Evolutionary conservation across 495 filamentous ascomycete genomes (phyloP).

Genomic region (Halenospora varia): DNA sequence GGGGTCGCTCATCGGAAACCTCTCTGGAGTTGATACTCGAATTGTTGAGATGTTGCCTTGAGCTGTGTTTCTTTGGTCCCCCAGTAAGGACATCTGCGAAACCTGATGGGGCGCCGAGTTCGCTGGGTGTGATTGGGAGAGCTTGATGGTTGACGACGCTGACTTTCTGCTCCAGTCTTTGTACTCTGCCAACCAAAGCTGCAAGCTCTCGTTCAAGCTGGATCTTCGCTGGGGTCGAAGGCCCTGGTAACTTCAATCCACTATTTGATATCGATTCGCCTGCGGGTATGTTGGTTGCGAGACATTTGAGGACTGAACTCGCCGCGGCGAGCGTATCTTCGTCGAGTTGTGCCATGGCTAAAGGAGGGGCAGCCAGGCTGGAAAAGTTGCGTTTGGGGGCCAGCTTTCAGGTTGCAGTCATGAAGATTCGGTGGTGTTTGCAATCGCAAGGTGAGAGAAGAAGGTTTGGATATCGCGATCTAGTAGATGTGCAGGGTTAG

Average conservation of each 20-base stretch:
- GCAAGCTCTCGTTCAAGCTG: conserved; percentile 68
- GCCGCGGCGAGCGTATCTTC: conserved; percentile 51
- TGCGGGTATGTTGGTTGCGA: conserved; percentile 50
- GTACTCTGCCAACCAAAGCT: conserved; percentile 61
- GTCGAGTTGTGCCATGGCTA: background rate
- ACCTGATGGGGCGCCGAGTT: conserved; percentile 47
- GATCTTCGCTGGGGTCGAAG: conserved; percentile 56
- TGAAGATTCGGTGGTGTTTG: background rate
- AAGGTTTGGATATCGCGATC: too few species aligned
- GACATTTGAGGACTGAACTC: conserved; percentile 55
- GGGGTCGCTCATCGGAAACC: conserved; percentile 34
- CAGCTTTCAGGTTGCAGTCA: background rate
- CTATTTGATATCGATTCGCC: conserved; percentile 5
- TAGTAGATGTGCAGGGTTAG: too few species aligned
- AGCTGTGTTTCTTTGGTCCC: conserved; percentile 2
- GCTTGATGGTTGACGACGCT: conserved; percentile 45
- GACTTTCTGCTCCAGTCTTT: conserved; percentile 64
- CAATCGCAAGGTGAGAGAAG: background rate
- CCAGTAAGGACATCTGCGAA: conserved; percentile 42
- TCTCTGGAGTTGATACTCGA: conserved; percentile 25
- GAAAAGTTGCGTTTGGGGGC: background rate
- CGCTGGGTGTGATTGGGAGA: conserved; percentile 61
- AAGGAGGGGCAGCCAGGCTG: background rate
- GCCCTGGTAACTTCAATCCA: conserved; percentile 53
- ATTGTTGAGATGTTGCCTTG: conserved; percentile 11